Evolutionary conservation across 2,329 filamentous ascomycete genomes (phyloP), one percentile per base, ranked within the genome.

Genomic region (Dendrostoma leiphaemia): DNA sequence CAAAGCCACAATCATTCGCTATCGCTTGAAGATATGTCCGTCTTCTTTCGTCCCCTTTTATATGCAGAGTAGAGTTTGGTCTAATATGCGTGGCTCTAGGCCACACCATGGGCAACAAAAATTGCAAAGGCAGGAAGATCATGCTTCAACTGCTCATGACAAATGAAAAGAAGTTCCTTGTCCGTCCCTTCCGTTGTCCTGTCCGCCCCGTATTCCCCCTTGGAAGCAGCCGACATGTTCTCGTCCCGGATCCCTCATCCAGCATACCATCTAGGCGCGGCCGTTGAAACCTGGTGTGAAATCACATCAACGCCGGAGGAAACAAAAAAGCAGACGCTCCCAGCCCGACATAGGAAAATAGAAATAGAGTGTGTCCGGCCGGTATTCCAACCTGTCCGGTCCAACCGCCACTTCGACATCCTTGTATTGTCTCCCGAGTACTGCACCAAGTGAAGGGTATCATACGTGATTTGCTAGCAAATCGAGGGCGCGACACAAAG

Each of bases 11-110:
- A 3, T 34, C 28, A 34, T 47, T 52, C 32, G 41, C 41, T 12
- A 26, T 34, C 46, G 41, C 40, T 48, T 38, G 46, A 47, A 40
- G 31, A 15, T 54, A 51, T 48, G 52, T 54, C 55, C 53, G 29
- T 53, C 24, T 54, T 57, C 21, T 44, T 52, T 59, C 57, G 59
- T n/a, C n/a, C n/a, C 62, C 63, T 65, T 60, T 50, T 67, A 61
- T 70, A 70, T 74, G 69, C 67, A 69, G 73, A 79, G 76, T 75
- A 73, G 76, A 77, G 76, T 75, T 75, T 67, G 72, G 68, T 78
- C 73, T 78, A 76, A 23, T 73, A 60, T 64, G 61, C 55, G 51
- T 51, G 56, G 51, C 53, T 35, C 48, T 53, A 38, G 38, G 47
- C 62, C 50, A 60, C 60, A 32, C 40, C 12, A 31, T 19, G 21